phyloP scores from a whole-genome alignment of 169 alveolate genomes.

The Eimeria falciformis region DNA sequence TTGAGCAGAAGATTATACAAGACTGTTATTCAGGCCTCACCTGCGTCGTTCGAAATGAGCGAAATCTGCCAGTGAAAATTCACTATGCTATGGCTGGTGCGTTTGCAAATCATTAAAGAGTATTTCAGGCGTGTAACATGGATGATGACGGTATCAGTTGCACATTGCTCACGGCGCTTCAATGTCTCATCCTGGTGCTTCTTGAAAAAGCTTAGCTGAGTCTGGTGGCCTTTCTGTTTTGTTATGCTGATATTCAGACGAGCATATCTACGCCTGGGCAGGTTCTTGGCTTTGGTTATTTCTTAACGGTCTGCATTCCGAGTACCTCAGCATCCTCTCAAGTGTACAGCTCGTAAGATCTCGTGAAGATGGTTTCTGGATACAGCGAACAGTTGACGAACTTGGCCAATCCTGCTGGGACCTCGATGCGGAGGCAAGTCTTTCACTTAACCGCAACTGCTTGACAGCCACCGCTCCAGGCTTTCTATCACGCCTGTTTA shows the following conservation, averaged over 20 bases:
- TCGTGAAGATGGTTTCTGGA: conserved; percentile 42
- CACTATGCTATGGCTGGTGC: conserved; percentile 65
- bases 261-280: conserved; percentile 38
- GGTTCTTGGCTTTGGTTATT: conserved; percentile 64
- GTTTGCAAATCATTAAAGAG: too few species aligned
- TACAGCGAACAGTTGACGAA: conserved; percentile 51
- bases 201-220: too few species aligned
- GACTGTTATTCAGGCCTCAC: conserved; percentile 68
- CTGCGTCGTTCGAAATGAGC: conserved; percentile 56
- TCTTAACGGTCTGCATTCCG: conserved; percentile 64
- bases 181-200: too few species aligned
- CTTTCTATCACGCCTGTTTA: not conserved
- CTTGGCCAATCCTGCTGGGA: conserved; percentile 62
- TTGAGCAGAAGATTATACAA: conserved; percentile 52
- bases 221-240: not conserved
- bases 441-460: conserved; percentile 21
- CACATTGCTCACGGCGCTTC: too few species aligned
- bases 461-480: conserved; percentile 31
- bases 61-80: conserved; percentile 43
- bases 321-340: conserved; percentile 62
- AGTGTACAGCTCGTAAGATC: conserved; percentile 22
- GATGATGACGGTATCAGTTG: too few species aligned
- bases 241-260: conserved; percentile 36
- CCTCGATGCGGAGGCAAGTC: conserved; percentile 35
- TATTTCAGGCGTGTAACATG: too few species aligned